Evolutionary conservation across 129 eudicot genomes (phyloP).

Genomic region (Deinandra increscens): DNA sequence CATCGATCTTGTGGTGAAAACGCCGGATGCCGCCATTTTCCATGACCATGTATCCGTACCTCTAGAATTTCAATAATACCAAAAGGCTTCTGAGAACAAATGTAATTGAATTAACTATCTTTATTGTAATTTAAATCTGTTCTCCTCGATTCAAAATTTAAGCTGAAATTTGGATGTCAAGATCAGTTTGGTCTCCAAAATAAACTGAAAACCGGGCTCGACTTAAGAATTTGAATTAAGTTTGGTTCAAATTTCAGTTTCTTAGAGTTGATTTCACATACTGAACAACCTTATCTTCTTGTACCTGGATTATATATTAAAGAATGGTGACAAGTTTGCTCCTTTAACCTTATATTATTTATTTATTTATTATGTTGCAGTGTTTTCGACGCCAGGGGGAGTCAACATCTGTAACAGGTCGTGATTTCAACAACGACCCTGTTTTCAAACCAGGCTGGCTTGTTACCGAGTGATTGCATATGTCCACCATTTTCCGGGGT

Average conservation of each 20-base stretch:
- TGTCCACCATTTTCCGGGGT: conserved; percentile 5
- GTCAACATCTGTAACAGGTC: conserved; percentile 82
- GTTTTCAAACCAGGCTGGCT: conserved; percentile 77
- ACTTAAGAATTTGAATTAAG: neutral
- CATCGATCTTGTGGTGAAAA: no score
- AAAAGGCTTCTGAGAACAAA: neutral
- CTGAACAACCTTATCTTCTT: neutral
- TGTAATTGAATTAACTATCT: neutral
- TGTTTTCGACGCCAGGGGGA: conserved; percentile 97
- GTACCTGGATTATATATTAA: neutral
- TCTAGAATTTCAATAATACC: no score
- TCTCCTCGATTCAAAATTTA: neutral
- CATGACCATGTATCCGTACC: no score
- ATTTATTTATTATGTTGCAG: conserved; percentile 38
- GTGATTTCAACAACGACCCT: conserved; percentile 59
- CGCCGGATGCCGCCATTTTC: no score
- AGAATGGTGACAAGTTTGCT: neutral
- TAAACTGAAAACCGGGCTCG: neutral
- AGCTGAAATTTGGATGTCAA: no score
- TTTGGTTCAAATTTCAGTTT: neutral
- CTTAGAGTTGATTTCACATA: no score
- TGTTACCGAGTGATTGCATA: conserved; percentile 46
- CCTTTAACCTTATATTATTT: neutral
- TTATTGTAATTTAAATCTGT: neutral
- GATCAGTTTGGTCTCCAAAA: neutral